Conservation (phyloP, 2,329 filamentous ascomycete genomes). For the Tolypocladium ophioglossoides region DNA sequence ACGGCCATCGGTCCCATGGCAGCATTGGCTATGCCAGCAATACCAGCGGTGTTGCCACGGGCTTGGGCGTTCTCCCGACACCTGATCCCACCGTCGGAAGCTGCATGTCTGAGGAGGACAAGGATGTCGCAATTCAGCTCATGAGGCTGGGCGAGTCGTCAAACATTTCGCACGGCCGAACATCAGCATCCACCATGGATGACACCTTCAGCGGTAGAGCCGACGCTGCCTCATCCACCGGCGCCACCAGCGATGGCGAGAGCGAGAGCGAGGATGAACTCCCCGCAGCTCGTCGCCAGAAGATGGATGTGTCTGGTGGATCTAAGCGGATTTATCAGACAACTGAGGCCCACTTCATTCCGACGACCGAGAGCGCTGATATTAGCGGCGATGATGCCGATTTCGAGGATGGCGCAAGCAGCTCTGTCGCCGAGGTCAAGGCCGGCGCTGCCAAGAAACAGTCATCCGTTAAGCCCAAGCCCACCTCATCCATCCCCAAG, state of each 20-base stretch:
- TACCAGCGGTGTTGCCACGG: constrained; percentile 22
- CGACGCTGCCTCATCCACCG: constrained; percentile 74
- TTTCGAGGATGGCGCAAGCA: constrained; percentile 21
- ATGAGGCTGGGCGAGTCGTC: constrained; percentile 93
- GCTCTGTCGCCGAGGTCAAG: constrained; percentile 28
- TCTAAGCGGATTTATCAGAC: constrained; percentile 39
- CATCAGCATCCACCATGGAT: constrained; percentile 85
- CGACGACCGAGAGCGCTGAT: constrained; percentile 36
- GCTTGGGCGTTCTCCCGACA: constrained; percentile 63
- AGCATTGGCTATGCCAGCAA: constrained; percentile 45
- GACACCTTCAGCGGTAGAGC: constrained; percentile 88
- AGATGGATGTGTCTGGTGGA: constrained; percentile 33
- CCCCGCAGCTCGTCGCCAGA: constrained; percentile 48
- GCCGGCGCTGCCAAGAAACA: constrained; percentile 27
- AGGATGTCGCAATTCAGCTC: constrained; percentile 89
- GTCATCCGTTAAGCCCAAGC: constrained; percentile 29
- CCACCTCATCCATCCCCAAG: constrained; percentile 20
- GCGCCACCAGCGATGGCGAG: constrained; percentile 71
- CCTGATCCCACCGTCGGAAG: constrained; percentile 96
- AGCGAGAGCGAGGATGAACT: constrained; percentile 54
- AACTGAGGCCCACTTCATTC: constrained; percentile 41
- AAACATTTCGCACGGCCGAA: constrained; percentile 85
- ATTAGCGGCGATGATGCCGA: constrained; percentile 24
- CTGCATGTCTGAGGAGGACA: constrained; percentile 89
- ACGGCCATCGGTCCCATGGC: constrained; percentile 56